Evolutionary conservation across 768 basidiomycete species (phyloP), one percentile per base, ranked within the genome.

Genomic region (Flagelloscypha sp.): DNA sequence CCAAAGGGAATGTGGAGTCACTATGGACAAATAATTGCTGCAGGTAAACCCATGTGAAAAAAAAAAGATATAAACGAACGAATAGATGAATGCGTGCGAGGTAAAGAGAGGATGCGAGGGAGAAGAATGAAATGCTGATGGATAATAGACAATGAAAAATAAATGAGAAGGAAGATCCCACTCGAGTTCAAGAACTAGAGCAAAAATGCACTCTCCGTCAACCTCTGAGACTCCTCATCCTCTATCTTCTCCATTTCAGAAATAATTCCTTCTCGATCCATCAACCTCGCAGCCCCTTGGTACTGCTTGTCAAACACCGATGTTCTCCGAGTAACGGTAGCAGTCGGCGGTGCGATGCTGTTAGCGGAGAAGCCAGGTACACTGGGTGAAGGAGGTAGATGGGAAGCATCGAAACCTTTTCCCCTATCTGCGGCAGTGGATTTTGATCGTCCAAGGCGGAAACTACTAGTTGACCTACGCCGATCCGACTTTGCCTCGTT

Each of bases 151-250:
- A 24, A 13, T 33, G 35, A n/a, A 19, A 17, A 10, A 24, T 11
- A 35, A 6, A 15, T 11, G 9, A 4, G 10, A 5, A 10, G 24
- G 16, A 25, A 37, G n/a, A 29, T 13, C 9, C 8, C 10, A 19
- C 21, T 29, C 22, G 2, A 9, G 20, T 40, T 57, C 54, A 57
- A 43, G 58, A n/a, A 27, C n/a, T n/a, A n/a, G 3, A 20, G 44
- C 49, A 81, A 56, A 50, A 84, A 86, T 36, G 81, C 81, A 48
- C 82, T 51, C 60, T 86, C 83, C 28, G 76, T 75, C 63, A 84
- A 58, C 53, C 79, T 59, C 55, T 81, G 61, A 43, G 65, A 68
- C 62, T 86, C 83, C 8, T 74, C 77, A 42, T 86, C 80, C 50
- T 71, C 61, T 25, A 85, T 83, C 25, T 54, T 57, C 31, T 48